Percentiles rank a stretch among this genome's conserved stretches.
These are phyloP conservation scores for Zoysia japonica DNA, from an alignment of 176 grass and related monocot species.

Conservation along the genomic window DNA sequence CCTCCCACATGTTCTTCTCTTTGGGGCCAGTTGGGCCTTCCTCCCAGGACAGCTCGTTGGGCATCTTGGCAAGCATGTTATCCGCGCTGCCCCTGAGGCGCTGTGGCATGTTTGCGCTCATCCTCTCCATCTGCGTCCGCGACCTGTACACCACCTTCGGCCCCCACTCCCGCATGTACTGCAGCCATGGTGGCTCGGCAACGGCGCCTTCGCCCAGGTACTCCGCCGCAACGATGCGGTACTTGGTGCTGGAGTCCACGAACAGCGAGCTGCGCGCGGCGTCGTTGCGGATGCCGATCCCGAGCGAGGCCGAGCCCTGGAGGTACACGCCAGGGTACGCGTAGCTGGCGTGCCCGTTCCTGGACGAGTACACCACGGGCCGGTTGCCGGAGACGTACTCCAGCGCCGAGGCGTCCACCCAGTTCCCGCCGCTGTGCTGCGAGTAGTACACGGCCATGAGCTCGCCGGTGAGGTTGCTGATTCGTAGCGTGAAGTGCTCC, in stretches of 20 bases:
- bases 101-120: slow-evolving; percentile 38
- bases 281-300: slow-evolving; percentile 66
- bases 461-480: slow-evolving; percentile 79
- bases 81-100: slow-evolving; percentile 51
- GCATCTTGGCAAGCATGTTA: slow-evolving; percentile 64
- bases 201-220: slow-evolving; percentile 63
- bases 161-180: slow-evolving; percentile 89
- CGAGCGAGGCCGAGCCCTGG: slow-evolving; percentile 69
- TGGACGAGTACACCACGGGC: slow-evolving; percentile 66
- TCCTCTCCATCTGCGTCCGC: slow-evolving; percentile 53
- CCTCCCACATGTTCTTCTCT: slow-evolving; percentile 91
- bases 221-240: slow-evolving; percentile 66
- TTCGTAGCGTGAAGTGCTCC: slow-evolving; percentile 87
- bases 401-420: slow-evolving; percentile 71
- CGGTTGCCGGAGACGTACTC: slow-evolving; percentile 64
- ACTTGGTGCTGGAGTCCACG: slow-evolving; percentile 69
- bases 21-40: slow-evolving; percentile 86
- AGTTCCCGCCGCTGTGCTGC: slow-evolving; percentile 74
- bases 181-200: slow-evolving; percentile 63
- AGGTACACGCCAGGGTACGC: slow-evolving; percentile 67
- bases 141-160: slow-evolving; percentile 67
- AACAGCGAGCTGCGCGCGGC: slow-evolving; percentile 45
- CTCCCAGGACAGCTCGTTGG: slow-evolving; percentile 76
- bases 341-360: slow-evolving; percentile 80
- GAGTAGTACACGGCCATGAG: slow-evolving; percentile 80